Evolutionary conservation across 2,329 filamentous ascomycete genomes (phyloP).

Genomic region (Epichloe sylvatica): DNA sequence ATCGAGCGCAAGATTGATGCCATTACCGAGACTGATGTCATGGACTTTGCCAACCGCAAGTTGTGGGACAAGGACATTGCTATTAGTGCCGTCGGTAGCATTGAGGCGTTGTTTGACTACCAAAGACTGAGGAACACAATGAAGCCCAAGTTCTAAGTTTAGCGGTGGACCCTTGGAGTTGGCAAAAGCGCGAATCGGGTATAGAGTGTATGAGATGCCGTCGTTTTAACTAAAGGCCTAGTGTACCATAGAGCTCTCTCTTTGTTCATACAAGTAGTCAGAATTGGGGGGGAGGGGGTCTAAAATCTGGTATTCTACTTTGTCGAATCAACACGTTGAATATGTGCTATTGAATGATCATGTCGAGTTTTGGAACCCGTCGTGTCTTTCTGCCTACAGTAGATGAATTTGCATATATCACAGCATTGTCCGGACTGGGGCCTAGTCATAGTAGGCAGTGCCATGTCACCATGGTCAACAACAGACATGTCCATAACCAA

Average conservation of each 20-base stretch:
- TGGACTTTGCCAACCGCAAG: constrained; percentile 89
- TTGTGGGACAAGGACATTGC: constrained; percentile 97
- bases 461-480: background rate
- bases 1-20: constrained; percentile 82
- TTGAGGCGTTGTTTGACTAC: constrained; percentile 77
- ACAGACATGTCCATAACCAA: background rate
- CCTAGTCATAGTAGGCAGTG: background rate
- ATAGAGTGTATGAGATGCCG: constrained; percentile 45
- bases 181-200: constrained; percentile 27
- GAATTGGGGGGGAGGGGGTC: constrained; percentile 4
- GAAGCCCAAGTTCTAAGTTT: constrained; percentile 57
- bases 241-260: constrained; percentile 39
- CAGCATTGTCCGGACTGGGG: too few relatives aligned
- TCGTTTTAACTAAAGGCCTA: constrained; percentile 31
- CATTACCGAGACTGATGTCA: constrained; percentile 92
- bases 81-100: constrained; percentile 80
- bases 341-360: background rate
- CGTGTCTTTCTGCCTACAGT: background rate
- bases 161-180: constrained; percentile 15
- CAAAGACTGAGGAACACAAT: constrained; percentile 69
- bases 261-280: constrained; percentile 23
- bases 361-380: too few relatives aligned
- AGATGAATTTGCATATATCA: background rate
- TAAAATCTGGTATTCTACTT: constrained; percentile 6
- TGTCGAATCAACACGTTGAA: constrained; percentile 5